These are phyloP conservation scores for Lenwebbia sp. DNA, from an alignment of 345 rosid genomes.

Conservation along the genomic window DNA sequence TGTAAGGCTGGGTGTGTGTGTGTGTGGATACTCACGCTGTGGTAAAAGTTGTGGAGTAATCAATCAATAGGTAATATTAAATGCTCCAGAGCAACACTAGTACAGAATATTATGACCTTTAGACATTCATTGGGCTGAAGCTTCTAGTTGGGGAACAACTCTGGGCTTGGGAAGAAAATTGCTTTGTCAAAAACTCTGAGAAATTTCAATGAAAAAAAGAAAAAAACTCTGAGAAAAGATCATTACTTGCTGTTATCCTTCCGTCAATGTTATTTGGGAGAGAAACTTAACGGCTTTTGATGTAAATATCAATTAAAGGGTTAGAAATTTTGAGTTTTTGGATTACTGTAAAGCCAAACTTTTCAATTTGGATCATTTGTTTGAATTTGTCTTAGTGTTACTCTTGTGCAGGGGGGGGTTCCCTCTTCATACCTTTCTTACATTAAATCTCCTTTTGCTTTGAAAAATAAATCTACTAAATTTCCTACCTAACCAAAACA, in stretches of 20 bases:
- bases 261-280: neutral
- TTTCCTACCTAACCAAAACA: neutral
- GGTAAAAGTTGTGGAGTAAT: neutral
- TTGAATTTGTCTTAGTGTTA: neutral
- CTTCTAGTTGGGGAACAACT: neutral
- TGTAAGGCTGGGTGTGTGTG: neutral
- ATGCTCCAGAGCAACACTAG: neutral
- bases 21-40: neutral
- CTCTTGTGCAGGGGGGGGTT: neutral
- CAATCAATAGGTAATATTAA: neutral
- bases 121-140: neutral
- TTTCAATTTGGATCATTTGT: neutral
- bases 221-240: neutral
- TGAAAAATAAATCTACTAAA: neutral
- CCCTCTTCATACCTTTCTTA: neutral
- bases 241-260: neutral
- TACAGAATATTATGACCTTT: neutral
- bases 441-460: neutral
- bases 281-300: neutral
- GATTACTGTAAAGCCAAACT: neutral
- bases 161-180: neutral
- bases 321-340: neutral
- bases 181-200: neutral
- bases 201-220: neutral
- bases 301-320: neutral